Evolutionary conservation across 1,139 yeast species (phyloP), one percentile per base, ranked within the genome.

Genomic region (Kluyveromyces marxianus): DNA sequence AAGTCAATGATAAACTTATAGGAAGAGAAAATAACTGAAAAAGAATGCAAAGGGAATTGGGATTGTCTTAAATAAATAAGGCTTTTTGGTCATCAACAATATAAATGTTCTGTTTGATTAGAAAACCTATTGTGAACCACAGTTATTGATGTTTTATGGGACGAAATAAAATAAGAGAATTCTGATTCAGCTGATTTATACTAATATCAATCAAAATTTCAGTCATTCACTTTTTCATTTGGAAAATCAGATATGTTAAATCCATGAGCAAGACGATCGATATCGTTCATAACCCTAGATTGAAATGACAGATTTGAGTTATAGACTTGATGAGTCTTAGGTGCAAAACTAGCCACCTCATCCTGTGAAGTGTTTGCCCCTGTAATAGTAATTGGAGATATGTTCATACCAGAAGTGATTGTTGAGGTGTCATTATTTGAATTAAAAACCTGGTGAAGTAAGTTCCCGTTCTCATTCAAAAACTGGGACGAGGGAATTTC

Each of bases 231-330:
- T 14, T 34, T 5, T 10, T 40, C 43, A 27, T 40, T 25, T 4
- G 37, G 33, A n/a, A 34, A 25, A 27, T 40, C 41, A 3, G 38
- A 44, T 26, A 39, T 29, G 35, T 42, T 47, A 4, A 47, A 42
- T 7, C 48, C 46, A 21, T 40, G 41, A 2, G 48, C 41, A 28
- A 47, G 39, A 25, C 44, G 46, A 31, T 47, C 48, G n/a, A 47
- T 44, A 30, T 47, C 50, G 40, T 47, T 46, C 48, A 47, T 37
- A 28, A 47, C 42, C 27, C 50, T 44, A 10, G 43, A 34, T 28
- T 40, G 43, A 25, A 40, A 34, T 25, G 43, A 40, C 10, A 34
- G 24, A 32, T 21, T 33, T 5, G 27, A 8, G 14, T 25, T 40
- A 21, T 25, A 26, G 4, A 21, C 27, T 26, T 40, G 43, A 34